Base-by-base conservation (phyloP, 495 filamentous ascomycete genomes). In the Xylaria bambusicola region DNA sequence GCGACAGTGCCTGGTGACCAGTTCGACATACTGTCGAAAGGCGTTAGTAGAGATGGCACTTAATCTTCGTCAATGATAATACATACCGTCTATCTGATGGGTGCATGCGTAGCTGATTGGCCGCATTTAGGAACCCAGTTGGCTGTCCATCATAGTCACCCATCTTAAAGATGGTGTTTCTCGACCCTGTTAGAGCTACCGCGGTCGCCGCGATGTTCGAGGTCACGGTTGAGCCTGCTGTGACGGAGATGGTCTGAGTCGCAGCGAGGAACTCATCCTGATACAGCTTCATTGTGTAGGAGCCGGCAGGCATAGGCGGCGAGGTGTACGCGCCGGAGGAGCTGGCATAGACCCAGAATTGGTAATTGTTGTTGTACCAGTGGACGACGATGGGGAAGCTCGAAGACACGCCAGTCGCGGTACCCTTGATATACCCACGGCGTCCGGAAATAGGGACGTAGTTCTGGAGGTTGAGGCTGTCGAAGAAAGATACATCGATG, bases 401-500 rank as follows among this genome's bases (percentile, higher is more conserved):
- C 18, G 57, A 69, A 48, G 71, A 71, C 9, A 65, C 56, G n/a
- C 65, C 65, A 3, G 56, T 56, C 9, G 65, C 65, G 7, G 59
- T 68, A 45, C 71, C 71, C 18, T 64, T 61, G 56, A 72, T 62
- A 33, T 55, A 52, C 8, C 71, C 69, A 48, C 71, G 69, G 6
- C 58, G 48, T 27, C 48, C 47, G 2, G 69, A 72, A 45, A 60
- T 62, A 7, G 62, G 62, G n/a, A 65, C 65, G 52, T 71, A 73
- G 0, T 68, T 64, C 17, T 62, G 63, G 6, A 73, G 64, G 21
- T 42, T 54, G 41, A 73, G 67, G 38, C 50, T 59, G 44, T 72
- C 71, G 53, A 73, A 71, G 65, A 69, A 71, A 0, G 64, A 68
- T 56, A 68, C 68, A 58, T 73, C 66, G n/a, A 56, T 63, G 21